Conservation (phyloP, 2,329 filamentous ascomycete species). For the Aspergillus intermedius region DNA sequence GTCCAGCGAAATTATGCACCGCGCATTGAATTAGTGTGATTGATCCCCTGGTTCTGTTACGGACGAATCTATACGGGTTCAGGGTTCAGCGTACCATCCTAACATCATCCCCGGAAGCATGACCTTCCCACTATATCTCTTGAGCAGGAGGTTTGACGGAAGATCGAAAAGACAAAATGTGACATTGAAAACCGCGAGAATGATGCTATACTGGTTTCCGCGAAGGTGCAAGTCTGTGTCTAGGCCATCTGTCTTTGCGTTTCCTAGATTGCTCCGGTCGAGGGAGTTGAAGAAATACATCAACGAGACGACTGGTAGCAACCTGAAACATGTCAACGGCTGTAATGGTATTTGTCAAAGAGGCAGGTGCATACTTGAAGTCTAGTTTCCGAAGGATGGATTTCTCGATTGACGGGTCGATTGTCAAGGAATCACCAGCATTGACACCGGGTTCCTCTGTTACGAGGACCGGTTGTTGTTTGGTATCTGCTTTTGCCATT, state of each 20-base stretch:
- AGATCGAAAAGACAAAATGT: slow-evolving; percentile 38
- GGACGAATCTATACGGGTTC: not conserved
- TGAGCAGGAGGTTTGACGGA: slow-evolving; percentile 11
- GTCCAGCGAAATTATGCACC: slow-evolving; percentile 1
- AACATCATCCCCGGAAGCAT: slow-evolving; percentile 7
- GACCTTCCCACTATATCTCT: slow-evolving; percentile 8
- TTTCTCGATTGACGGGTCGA: slow-evolving; percentile 5
- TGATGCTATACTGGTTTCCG: slow-evolving; percentile 57
- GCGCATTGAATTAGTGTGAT: slow-evolving; percentile 4
- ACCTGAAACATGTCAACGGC: not conserved
- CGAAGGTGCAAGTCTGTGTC: slow-evolving; percentile 47
- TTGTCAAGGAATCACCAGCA: not conserved
- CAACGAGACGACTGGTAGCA: slow-evolving; percentile 4
- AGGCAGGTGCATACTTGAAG: slow-evolving; percentile 1
- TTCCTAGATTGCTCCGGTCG: slow-evolving; percentile 48
- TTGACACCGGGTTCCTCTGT: slow-evolving; percentile 1
- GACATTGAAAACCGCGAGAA: slow-evolving; percentile 61
- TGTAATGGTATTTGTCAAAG: not conserved
- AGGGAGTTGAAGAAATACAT: slow-evolving; percentile 51
- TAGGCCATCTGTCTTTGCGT: slow-evolving; percentile 46
- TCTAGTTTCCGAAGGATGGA: slow-evolving; percentile 8
- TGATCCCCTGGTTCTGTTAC: not conserved
- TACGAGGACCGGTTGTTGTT: slow-evolving; percentile 6
- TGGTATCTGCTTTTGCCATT: not conserved
- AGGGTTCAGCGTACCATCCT: slow-evolving; percentile 1